These are phyloP conservation scores for Suhomyces xylopsoci DNA, from an alignment of 805 yeast genomes.

Conservation along the genomic window DNA sequence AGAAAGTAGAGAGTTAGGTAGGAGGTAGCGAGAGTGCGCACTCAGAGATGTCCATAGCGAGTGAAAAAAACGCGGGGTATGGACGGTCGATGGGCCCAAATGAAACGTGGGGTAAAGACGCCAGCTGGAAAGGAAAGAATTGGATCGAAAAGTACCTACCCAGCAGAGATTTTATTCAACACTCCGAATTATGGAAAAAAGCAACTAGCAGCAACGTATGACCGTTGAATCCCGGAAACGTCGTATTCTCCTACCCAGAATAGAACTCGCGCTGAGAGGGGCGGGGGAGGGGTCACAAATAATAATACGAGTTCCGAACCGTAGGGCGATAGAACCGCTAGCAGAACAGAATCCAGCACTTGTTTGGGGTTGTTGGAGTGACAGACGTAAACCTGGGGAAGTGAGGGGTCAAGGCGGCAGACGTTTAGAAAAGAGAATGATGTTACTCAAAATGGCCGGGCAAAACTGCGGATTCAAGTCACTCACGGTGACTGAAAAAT, in stretches of 20 bases:
- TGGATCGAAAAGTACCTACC: background rate
- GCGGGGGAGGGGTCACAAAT: background rate
- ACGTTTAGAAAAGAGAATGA: background rate
- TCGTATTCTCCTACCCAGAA: background rate
- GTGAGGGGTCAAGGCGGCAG: slow-evolving; percentile 1
- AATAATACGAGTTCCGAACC: background rate
- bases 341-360: background rate
- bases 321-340: slow-evolving; percentile 1
- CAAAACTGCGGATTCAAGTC: background rate
- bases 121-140: background rate
- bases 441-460: background rate
- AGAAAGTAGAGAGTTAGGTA: background rate
- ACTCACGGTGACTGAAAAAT: background rate
- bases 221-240: background rate
- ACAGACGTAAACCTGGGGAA: slow-evolving; percentile 6
- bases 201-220: background rate
- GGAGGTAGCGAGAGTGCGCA: background rate
- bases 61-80: slow-evolving; percentile 2
- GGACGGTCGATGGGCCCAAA: background rate
- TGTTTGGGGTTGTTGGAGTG: background rate
- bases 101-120: slow-evolving; percentile 1
- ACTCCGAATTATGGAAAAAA: background rate
- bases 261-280: background rate
- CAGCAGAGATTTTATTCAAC: background rate
- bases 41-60: background rate